Percentiles rank a stretch among this genome's conserved stretches.
Conservation (phyloP, 306 rosid genomes). For the Prunus fruticosa region DNA sequence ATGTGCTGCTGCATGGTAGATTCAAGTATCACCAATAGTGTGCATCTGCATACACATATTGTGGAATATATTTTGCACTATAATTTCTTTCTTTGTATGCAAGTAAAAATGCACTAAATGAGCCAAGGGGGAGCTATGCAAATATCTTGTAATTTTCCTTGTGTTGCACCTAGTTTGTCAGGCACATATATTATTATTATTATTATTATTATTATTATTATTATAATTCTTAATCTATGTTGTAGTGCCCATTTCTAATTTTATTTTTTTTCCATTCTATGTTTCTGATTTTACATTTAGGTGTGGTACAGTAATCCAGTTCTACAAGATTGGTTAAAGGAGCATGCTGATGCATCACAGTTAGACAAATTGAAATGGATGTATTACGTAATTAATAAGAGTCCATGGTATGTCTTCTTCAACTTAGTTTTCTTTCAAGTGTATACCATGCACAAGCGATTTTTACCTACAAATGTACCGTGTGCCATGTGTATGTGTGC, state of each 20-base stretch:
- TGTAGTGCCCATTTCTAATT: constrained; percentile 16
- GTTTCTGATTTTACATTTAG: constrained; percentile 39
- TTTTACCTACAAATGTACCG: neutral
- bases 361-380: constrained; percentile 84
- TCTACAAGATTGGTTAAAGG: constrained; percentile 83
- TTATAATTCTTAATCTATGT: neutral
- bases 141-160: neutral
- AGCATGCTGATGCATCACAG: constrained; percentile 64
- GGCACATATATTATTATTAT: neutral
- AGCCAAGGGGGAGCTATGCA: neutral
- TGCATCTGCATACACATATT: neutral
- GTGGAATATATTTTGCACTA: neutral
- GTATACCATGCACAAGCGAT: too few relatives aligned
- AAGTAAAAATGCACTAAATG: neutral
- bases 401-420: constrained; percentile 74
- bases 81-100: neutral
- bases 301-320: constrained; percentile 79
- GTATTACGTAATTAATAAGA: constrained; percentile 74
- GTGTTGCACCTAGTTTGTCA: neutral
- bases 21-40: neutral
- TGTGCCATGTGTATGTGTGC: neutral
- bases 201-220: too few relatives aligned
- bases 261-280: neutral
- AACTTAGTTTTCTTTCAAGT: constrained; percentile 5
- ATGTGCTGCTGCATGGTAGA: neutral